These are phyloP conservation scores for Fraxinus velutina DNA, from an alignment of 305 asterid species.

Conservation along the genomic window DNA sequence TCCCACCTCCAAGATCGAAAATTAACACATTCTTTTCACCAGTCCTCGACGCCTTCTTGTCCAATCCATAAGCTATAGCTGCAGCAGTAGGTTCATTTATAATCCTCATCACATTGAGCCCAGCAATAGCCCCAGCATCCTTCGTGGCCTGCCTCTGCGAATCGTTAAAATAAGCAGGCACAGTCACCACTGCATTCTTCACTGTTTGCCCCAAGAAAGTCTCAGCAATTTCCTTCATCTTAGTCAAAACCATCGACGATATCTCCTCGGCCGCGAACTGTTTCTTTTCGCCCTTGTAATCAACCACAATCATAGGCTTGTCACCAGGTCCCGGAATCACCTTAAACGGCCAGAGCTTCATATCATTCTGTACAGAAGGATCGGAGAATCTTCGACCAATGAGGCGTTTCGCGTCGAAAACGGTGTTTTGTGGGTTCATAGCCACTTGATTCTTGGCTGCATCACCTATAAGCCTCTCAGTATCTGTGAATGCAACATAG, in stretches of 20 bases:
- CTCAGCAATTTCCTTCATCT: constrained; percentile 25
- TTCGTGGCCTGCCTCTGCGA: constrained; percentile 24
- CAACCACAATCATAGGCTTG: constrained; percentile 20
- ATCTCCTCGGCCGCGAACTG: constrained; percentile 25
- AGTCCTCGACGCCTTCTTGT: constrained; percentile 16
- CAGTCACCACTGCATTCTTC: constrained; percentile 9
- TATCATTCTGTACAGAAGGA: constrained; percentile 7
- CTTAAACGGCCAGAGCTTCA: constrained; percentile 26
- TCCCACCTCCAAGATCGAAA: constrained; percentile 22
- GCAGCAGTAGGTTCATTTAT: constrained; percentile 26
- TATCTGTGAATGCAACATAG: constrained; percentile 11
- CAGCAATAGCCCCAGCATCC: constrained; percentile 20
- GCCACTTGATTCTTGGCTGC: constrained; percentile 19
- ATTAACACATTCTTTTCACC: constrained; percentile 25
- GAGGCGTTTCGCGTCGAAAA: constrained; percentile 22
- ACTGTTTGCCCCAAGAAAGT: constrained; percentile 9
- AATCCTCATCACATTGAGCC: constrained; percentile 20
- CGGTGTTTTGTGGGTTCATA: constrained; percentile 12
- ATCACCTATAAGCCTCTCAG: constrained; percentile 7
- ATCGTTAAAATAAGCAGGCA: constrained; percentile 23
- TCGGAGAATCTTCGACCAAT: constrained; percentile 17
- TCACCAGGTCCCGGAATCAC: constrained; percentile 25
- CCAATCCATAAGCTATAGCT: constrained; percentile 23
- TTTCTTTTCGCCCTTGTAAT: constrained; percentile 15
- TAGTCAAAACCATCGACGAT: constrained; percentile 20